Evolutionary conservation across 2,329 filamentous ascomycete genomes (phyloP).

Genomic region (Colletotrichum coccodes): DNA sequence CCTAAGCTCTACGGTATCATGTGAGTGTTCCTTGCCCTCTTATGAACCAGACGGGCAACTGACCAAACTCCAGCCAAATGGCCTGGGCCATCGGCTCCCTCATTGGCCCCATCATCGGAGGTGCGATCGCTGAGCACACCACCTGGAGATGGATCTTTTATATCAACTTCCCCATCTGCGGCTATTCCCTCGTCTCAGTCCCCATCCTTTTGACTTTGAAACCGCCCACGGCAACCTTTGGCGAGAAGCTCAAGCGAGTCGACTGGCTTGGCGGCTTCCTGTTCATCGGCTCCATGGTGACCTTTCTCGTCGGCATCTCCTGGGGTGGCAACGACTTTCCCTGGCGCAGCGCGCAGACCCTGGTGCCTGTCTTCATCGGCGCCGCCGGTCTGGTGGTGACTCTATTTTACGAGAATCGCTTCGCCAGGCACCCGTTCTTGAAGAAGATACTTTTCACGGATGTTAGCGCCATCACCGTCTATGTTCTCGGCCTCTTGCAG

Average conservation of each 20-base stretch:
- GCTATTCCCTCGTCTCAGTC: conserved; percentile 49
- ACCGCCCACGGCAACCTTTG: conserved; percentile 42
- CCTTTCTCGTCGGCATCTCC: conserved; percentile 58
- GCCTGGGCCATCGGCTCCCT: conserved; percentile 53
- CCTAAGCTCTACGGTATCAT: conserved; percentile 52
- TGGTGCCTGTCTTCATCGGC: conserved; percentile 56
- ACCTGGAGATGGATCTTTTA: conserved; percentile 62
- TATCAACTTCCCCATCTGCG: conserved; percentile 56
- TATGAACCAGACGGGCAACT: background rate
- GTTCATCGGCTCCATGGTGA: conserved; percentile 53
- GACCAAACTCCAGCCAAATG: conserved; percentile 36
- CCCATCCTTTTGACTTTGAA: conserved; percentile 54
- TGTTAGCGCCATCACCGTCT: conserved; percentile 41
- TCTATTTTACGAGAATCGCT: conserved; percentile 47
- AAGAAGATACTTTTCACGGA: conserved; percentile 42
- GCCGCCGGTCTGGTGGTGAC: conserved; percentile 49
- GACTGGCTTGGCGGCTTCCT: conserved; percentile 58
- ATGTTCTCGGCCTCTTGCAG: conserved; percentile 43
- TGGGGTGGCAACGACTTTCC: conserved; percentile 55
- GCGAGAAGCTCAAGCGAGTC: conserved; percentile 48
- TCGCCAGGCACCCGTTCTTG: conserved; percentile 45
- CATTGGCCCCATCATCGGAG: conserved; percentile 51
- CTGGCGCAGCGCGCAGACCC: conserved; percentile 51
- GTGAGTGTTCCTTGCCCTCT: conserved; percentile 34
- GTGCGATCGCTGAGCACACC: conserved; percentile 44